phyloP scores from a whole-genome alignment of 768 basidiomycete genomes.

The Pholiota conissans region DNA sequence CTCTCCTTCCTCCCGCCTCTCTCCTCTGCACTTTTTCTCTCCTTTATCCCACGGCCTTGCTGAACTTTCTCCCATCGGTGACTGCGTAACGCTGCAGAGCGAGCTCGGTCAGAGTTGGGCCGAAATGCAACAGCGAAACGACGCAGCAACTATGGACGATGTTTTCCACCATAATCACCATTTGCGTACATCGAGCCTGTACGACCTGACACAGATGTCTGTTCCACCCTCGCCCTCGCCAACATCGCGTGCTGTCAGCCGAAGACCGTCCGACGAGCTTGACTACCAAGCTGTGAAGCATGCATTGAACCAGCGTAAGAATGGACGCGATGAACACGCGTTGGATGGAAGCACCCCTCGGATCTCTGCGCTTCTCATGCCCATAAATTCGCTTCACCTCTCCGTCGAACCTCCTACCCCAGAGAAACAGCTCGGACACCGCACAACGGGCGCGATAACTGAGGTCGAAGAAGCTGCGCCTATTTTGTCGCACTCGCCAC shows the following conservation, averaged over 20 bases:
- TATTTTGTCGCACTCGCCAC: conserved; percentile 3
- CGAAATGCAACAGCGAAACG: background rate
- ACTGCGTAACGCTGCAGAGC: conserved; percentile 45
- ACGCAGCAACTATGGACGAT: conserved; percentile 14
- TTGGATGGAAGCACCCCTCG: background rate
- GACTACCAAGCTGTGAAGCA: conserved; percentile 4
- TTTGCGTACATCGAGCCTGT: conserved; percentile 55
- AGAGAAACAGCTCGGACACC: conserved; percentile 19
- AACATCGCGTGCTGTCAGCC: conserved; percentile 10
- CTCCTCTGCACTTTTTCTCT: conserved; percentile 30
- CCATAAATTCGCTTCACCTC: conserved; percentile 29
- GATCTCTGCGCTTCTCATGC: conserved; percentile 4
- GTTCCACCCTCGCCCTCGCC: conserved; percentile 41
- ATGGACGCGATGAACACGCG: background rate
- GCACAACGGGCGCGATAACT: background rate
- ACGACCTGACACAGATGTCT: conserved; percentile 47
- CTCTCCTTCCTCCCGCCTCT: conserved; percentile 24
- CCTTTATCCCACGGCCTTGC: conserved; percentile 20
- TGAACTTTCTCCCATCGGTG: conserved; percentile 20
- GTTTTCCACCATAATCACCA: conserved; percentile 35
- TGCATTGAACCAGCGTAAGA: background rate
- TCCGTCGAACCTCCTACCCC: conserved; percentile 46
- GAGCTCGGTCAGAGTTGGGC: conserved; percentile 43
- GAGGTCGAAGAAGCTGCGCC: background rate
- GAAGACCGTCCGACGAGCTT: conserved; percentile 7